Evolutionary conservation across 148 eudicot species (phyloP).

Genomic region (Chenopodium berlandieri): DNA sequence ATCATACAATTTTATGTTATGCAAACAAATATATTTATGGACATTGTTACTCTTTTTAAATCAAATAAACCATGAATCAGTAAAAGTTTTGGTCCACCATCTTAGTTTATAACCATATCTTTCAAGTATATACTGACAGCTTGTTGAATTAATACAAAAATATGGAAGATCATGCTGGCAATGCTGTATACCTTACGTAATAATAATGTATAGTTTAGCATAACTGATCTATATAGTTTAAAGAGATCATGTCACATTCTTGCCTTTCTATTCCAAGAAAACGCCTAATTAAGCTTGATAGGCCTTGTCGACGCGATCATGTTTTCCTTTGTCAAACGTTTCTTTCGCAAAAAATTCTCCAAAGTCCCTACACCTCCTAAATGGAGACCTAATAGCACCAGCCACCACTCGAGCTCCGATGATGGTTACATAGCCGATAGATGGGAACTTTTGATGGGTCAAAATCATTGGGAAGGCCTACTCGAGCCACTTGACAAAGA

Average conservation of each 20-base stretch:
- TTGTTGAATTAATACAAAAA: not conserved
- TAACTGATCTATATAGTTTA: not conserved
- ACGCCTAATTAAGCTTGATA: too few species aligned
- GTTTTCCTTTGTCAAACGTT: not conserved
- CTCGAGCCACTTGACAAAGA: slow-evolving; percentile 63
- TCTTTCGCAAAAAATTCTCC: slow-evolving; percentile 9
- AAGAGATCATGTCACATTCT: too few species aligned
- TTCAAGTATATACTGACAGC: not conserved
- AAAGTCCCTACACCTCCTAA: slow-evolving; percentile 20
- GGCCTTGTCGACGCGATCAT: too few species aligned
- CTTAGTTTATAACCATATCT: not conserved
- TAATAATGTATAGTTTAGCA: not conserved
- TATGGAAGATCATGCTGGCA: not conserved
- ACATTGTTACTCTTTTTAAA: not conserved
- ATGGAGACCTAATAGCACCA: slow-evolving; percentile 2
- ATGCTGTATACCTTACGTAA: not conserved
- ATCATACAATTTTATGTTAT: not conserved
- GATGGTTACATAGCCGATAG: slow-evolving; percentile 39
- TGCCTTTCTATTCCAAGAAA: too few species aligned
- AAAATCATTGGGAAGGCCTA: slow-evolving; percentile 54
- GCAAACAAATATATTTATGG: not conserved
- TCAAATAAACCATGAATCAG: not conserved
- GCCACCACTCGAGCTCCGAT: slow-evolving; percentile 10
- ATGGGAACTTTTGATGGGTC: slow-evolving; percentile 70
- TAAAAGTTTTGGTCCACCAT: slow-evolving; percentile 1